Evolutionary conservation across 2,329 filamentous ascomycete genomes (phyloP).

Genomic region (Aspergillus persii): DNA sequence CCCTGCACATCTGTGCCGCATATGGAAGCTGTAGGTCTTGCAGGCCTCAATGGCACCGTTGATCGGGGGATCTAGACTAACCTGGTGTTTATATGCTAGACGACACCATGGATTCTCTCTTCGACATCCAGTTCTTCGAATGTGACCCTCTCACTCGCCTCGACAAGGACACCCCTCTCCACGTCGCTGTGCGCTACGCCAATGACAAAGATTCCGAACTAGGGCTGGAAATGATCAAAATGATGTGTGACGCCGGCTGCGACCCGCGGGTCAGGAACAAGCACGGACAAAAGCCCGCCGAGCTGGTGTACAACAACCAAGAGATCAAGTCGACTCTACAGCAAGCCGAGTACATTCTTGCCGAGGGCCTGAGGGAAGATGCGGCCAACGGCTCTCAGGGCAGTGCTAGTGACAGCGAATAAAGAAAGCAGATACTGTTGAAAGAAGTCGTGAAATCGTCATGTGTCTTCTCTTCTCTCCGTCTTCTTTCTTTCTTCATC

Average conservation of each 20-base stretch:
- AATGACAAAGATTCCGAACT: conserved; percentile 46
- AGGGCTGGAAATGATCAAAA: conserved; percentile 47
- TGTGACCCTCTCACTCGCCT: conserved; percentile 47
- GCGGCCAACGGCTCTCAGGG: conserved; percentile 35
- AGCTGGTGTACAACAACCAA: conserved; percentile 44
- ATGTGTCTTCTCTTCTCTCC: not conserved
- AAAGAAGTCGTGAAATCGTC: not conserved
- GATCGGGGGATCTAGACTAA: not conserved
- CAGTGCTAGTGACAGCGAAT: conserved; percentile 44
- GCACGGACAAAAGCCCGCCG: conserved; percentile 45
- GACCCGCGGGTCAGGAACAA: conserved; percentile 50
- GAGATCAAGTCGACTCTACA: conserved; percentile 43
- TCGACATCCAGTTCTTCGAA: conserved; percentile 50
- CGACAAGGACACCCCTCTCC: conserved; percentile 48
- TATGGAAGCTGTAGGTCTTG: conserved; percentile 74
- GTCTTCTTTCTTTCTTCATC: not conserved
- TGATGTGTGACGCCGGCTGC: conserved; percentile 50
- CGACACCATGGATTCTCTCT: conserved; percentile 47
- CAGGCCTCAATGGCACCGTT: not conserved
- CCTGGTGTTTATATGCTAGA: conserved; percentile 28
- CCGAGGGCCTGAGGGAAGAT: conserved; percentile 42
- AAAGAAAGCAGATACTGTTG: conserved; percentile 5
- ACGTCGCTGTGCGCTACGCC: conserved; percentile 45
- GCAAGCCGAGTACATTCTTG: conserved; percentile 48
- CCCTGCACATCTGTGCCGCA: conserved; percentile 83